Evolutionary conservation across 2,329 filamentous ascomycete species (phyloP), one percentile per base, ranked within the genome.

Genomic region (Leptodontidium sp.): DNA sequence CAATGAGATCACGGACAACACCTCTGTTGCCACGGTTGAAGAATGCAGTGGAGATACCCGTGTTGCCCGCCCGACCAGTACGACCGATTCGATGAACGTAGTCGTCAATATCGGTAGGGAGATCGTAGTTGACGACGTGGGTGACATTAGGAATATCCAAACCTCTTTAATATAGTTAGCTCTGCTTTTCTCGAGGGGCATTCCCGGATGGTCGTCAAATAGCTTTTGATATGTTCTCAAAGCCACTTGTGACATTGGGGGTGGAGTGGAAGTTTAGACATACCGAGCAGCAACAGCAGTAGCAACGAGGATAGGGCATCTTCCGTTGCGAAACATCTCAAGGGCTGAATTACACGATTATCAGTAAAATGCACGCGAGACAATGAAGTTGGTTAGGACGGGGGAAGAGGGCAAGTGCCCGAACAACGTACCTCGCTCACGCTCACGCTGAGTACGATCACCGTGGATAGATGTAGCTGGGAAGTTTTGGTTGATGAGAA

Each of bases 11-110:
- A 75, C 96, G 92, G 73, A 98, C 96, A 75, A 99, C 93, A 83
- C 96, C 96, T 78, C 96, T 93, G 87, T 99, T 99, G 79, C 95
- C 95, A 80, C 96, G 95, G 89, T 99, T 99, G 91, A 99, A 98
- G 88, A 99, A 99, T 67, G 96, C 96, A 76, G 96, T 99, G 6
- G 96, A 93, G 75, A 97, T 91, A 91, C 96, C 96, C 77, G 95
- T 98, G 87, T 99, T 99, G 82, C 96, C 96, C 74, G 96, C 96
- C 93, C 96, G 96, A 80, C 96, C 96, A 74, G 96, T 99, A 95
- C 96, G 96, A 91, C 96, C 96, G 78, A 99, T 99, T 81, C 96
- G 93, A 84, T 99, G 96, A 68, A 99, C 96, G 77, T 99, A 99
- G 83, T 98, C 96, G 78, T 98, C 96, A 77, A 98, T 97, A 79